Conservation (phyloP, 768 basidiomycete genomes). For the Pisolithus orientalis region DNA sequence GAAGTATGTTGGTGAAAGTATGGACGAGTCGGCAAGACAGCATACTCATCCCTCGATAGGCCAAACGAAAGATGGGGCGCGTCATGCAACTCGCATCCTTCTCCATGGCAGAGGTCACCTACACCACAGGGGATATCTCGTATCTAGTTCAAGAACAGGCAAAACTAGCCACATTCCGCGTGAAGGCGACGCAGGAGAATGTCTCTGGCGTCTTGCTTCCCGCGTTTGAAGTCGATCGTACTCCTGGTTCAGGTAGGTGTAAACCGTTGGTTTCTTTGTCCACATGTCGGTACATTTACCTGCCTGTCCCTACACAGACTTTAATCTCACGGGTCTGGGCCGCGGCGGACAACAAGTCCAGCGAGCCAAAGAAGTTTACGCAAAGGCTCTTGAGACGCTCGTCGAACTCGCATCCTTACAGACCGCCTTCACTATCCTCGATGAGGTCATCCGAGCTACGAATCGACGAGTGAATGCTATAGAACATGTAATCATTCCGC, state of each 20-base stretch:
- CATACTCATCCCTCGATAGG: slow-evolving; percentile 44
- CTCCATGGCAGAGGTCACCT: slow-evolving; percentile 98
- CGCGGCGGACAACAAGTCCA: slow-evolving; percentile 95
- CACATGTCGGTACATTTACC: not conserved
- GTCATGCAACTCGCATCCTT: slow-evolving; percentile 99
- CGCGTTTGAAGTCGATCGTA: slow-evolving; percentile 88
- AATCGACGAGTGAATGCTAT: slow-evolving; percentile 99
- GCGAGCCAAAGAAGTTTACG: slow-evolving; percentile 93
- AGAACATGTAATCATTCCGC: slow-evolving; percentile 94
- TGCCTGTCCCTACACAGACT: slow-evolving; percentile 48
- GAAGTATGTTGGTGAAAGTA: slow-evolving; percentile 56
- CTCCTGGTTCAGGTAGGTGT: slow-evolving; percentile 67
- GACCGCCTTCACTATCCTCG: slow-evolving; percentile 96
- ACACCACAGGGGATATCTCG: slow-evolving; percentile 94
- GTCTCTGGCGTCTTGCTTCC: slow-evolving; percentile 96
- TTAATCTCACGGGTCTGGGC: slow-evolving; percentile 94
- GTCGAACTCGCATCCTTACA: slow-evolving; percentile 96
- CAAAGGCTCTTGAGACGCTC: slow-evolving; percentile 94
- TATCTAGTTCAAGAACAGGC: slow-evolving; percentile 98
- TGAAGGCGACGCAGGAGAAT: slow-evolving; percentile 95
- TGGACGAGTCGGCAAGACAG: not conserved
- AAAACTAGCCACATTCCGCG: slow-evolving; percentile 84
- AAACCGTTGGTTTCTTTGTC: not conserved
- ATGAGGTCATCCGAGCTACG: slow-evolving; percentile 98
- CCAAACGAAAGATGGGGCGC: slow-evolving; percentile 97